Base-by-base conservation (phyloP, 148 eudicot genomes). In the Talinum fruticosum region DNA sequence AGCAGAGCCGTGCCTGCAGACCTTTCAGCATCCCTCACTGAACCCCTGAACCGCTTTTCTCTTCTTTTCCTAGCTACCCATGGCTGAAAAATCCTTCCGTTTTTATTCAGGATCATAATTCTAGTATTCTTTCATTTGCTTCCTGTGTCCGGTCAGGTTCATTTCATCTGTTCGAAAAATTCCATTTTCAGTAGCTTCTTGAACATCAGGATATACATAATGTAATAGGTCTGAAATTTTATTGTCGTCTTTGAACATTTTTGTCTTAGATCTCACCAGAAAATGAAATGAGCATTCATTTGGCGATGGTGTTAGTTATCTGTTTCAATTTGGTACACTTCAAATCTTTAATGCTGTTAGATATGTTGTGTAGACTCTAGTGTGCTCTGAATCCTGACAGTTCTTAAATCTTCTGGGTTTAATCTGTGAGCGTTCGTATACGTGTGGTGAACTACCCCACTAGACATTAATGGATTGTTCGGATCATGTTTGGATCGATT, bases 1-100 rank as follows among this genome's bases (percentile, higher is more conserved):
- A 90, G 73, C 93, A 90, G 78, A 82, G 85, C 71, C 90, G 76
- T 36, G 75, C 66, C 38, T 76, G 79, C 19, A 82, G 86, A 30
- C 89, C 77, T 74, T 66, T 82, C 35, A 81, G 75, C 47, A 69
- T 82, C 3, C 54, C 76, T 29, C 85, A 62, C 12, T 78, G 82
- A n/a, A n/a, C 26, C 66, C 10, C 8, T 61, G 62, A 49, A 51
- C 47, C 47, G 13, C 18, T 19, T 19, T 51, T 59, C 64, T 59
- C 64, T 59, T n/a, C 64, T 23, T n/a, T 24, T n/a, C n/a, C n/a
- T 10, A 4, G 64, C 29, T 62, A 4, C 64, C n/a, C 57, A 19
- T 62, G 2, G 26, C 66, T 1, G 6, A 26, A 62, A 10, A 29
- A 26, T 10, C 15, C 12, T 62, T 13, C 4, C 30, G 10, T 6